These are phyloP conservation scores for Darksidea phi DNA, from an alignment of 495 filamentous ascomycete species.

Conservation along the genomic window DNA sequence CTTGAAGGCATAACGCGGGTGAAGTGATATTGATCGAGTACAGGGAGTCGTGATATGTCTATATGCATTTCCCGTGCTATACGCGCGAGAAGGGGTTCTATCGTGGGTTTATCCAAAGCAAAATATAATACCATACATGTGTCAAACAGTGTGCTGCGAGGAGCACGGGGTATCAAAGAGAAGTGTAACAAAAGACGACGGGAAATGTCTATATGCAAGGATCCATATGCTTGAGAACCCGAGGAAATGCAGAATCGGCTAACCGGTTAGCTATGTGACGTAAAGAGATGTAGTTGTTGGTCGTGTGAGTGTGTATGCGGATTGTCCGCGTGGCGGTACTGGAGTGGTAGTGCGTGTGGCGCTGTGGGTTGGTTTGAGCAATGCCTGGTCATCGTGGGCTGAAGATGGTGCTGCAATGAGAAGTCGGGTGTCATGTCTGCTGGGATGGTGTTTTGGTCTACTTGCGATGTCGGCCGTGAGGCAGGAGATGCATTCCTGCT, in stretches of 20 bases:
- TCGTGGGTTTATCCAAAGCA: too few species aligned
- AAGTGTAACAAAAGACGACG: too few species aligned
- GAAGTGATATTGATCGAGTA: too few species aligned
- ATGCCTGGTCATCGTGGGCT: neutral
- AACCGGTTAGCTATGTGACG: conserved; percentile 7
- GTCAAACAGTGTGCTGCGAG: conserved; percentile 4
- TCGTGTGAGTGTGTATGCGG: neutral
- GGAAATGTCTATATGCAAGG: too few species aligned
- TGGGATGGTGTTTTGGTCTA: neutral
- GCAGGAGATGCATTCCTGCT: conserved; percentile 8
- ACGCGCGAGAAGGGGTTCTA: too few species aligned
- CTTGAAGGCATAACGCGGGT: too few species aligned
- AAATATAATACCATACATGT: neutral
- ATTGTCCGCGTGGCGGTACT: neutral
- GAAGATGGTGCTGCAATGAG: conserved; percentile 1
- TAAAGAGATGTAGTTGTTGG: conserved; percentile 22
- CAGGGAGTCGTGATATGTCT: too few species aligned
- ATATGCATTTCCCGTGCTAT: too few species aligned
- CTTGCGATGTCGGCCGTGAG: conserved; percentile 11
- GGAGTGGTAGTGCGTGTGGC: neutral
- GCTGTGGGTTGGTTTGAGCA: neutral
- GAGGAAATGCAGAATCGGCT: neutral
- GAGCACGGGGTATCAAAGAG: conserved; percentile 14
- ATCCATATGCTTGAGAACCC: neutral
- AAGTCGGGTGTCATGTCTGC: conserved; percentile 7